Evolutionary conservation across 257 asterid genomes (phyloP).

Genomic region (Jacaranda mimosifolia): DNA sequence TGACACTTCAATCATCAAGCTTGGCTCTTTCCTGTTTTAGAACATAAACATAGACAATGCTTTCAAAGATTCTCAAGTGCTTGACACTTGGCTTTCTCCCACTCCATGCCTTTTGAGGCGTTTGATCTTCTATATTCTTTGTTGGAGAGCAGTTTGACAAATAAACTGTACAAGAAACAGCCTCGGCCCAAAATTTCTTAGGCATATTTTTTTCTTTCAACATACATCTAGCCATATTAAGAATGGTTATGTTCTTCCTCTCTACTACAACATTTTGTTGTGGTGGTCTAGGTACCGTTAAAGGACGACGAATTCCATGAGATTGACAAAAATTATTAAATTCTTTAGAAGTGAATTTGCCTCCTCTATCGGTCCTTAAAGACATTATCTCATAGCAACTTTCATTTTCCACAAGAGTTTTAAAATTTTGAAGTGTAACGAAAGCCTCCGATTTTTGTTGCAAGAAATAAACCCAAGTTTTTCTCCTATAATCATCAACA

Average conservation of each 20-base stretch:
- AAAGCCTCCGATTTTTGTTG: no score
- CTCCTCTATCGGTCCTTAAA: neutral
- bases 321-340: neutral
- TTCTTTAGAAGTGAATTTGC: constrained; percentile 15
- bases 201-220: neutral
- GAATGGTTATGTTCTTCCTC: no score
- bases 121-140: neutral
- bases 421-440: no score
- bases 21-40: neutral
- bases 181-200: neutral
- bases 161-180: neutral
- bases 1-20: no score
- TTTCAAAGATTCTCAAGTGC: constrained; percentile 19
- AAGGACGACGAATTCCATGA: no score
- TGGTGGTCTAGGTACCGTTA: no score
- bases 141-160: neutral
- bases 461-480: no score
- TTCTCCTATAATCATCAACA: no score
- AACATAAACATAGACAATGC: neutral
- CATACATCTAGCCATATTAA: no score
- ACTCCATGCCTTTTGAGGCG: neutral
- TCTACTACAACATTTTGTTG: no score
- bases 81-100: neutral
- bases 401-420: neutral
- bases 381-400: neutral